Base-by-base conservation (phyloP, 768 basidiomycete species). In the Hericium alpestre region DNA sequence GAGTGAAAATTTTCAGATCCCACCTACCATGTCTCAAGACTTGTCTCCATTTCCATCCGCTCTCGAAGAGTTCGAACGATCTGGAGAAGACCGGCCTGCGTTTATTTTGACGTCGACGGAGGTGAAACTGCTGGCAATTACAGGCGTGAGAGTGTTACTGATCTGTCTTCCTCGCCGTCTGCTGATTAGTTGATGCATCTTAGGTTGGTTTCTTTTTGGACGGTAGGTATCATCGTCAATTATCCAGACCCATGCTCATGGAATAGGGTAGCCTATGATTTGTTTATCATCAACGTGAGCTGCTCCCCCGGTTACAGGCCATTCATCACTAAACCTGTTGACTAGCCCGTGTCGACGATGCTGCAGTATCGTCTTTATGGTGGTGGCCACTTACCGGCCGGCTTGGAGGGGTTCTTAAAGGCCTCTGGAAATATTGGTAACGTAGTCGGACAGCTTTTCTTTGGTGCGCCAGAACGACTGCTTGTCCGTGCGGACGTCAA, bases 141-240 rank as follows among this genome's bases (percentile, higher is more conserved):
- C 82, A 53, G 84, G 82, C 10, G 81, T 83, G 58, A 61, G 79
- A 71, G 6, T 46, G 43, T 10, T 22, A 3, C 7, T 13, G 51
- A 49, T 27, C 50, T 16, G 37, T 32, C 48, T 39, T 32, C 38
- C 15, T 27, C 0, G 54, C 55, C 58, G 50, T 47, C 15, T 37
- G 25, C 55, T 56, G 53, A 54, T 23, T n/a, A 49, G 16, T 51
- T 47, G 40, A 37, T 43, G 38, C 18, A 13, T n/a, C 55, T 47
- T 37, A 83, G 82, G 79, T 84, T 53, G 84, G 84, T 7, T 86
- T 86, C 68, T 86, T 86, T 72, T 71, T 86, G 38, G 84, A 86
- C 66, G 84, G 83, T 83, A 57, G 47, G 18, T 49, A 10, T 23
- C 18, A 27, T 15, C 15, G 47, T n/a, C 41, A 11, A 10, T 43